phyloP scores from a whole-genome alignment of 345 rosid genomes.

The Citrus mangshanensis region DNA sequence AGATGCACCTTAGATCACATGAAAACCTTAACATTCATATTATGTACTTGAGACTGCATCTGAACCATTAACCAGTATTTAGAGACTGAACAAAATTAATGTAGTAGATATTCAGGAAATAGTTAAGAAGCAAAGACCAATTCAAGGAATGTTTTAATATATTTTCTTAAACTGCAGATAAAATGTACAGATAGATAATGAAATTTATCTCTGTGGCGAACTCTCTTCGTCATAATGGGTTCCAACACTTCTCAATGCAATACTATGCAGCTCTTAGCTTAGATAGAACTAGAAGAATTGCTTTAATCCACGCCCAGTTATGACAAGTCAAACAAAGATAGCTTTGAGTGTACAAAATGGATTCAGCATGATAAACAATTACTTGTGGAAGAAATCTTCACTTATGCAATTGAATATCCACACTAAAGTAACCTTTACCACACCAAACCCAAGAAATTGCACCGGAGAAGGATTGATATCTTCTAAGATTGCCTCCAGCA shows the following conservation, averaged over 20 bases:
- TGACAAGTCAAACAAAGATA: neutral
- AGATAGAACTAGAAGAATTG: neutral
- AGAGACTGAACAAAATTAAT: neutral
- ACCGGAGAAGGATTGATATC: conserved; percentile 71
- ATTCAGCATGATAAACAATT: neutral
- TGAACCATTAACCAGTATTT: neutral
- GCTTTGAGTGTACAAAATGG: neutral
- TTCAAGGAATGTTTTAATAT: neutral
- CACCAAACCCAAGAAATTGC: conserved; percentile 64
- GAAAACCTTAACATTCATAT: neutral
- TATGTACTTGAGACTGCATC: neutral
- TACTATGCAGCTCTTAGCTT: neutral
- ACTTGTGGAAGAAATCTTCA: neutral
- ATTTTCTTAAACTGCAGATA: neutral
- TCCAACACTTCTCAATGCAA: neutral
- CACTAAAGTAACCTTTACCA: conserved; percentile 49
- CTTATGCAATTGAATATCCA: neutral
- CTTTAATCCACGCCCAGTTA: neutral
- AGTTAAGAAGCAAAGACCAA: neutral
- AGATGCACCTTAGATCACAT: neutral
- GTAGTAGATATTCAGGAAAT: neutral
- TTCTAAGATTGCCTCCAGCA: conserved; percentile 87
- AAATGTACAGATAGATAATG: neutral
- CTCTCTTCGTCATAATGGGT: neutral
- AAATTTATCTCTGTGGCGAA: neutral